Conservation (phyloP, 495 filamentous ascomycete species). For the Penicillium parvum region DNA sequence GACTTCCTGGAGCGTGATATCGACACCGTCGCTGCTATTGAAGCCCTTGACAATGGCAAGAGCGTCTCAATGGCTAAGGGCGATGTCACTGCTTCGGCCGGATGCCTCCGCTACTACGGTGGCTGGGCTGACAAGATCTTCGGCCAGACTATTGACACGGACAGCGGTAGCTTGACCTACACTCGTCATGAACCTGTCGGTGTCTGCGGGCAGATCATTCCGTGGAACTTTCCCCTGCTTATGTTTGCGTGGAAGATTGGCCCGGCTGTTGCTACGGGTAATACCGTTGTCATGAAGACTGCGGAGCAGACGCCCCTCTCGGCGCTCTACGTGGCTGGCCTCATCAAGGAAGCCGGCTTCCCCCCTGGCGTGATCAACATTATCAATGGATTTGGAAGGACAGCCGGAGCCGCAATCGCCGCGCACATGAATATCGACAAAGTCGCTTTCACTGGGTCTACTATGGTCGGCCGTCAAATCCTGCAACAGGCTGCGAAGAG, state of each 20-base stretch:
- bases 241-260: slow-evolving; percentile 44
- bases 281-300: slow-evolving; percentile 76
- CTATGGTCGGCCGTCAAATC: slow-evolving; percentile 23
- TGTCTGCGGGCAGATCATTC: slow-evolving; percentile 33
- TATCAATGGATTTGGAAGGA: slow-evolving; percentile 73
- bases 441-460: slow-evolving; percentile 43
- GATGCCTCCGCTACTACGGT: slow-evolving; percentile 30
- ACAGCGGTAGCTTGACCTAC: slow-evolving; percentile 24
- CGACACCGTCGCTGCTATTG: too few relatives aligned
- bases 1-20: too few relatives aligned
- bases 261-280: slow-evolving; percentile 53
- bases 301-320: slow-evolving; percentile 90
- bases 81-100: too few relatives aligned
- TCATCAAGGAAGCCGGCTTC: slow-evolving; percentile 79
- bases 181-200: slow-evolving; percentile 33
- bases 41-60: too few relatives aligned
- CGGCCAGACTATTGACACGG: slow-evolving; percentile 25
- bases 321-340: slow-evolving; percentile 76
- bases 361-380: too few relatives aligned
- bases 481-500: slow-evolving; percentile 30
- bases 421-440: slow-evolving; percentile 75
- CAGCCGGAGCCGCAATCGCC: slow-evolving; percentile 74
- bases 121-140: slow-evolving; percentile 36
- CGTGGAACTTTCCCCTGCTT: slow-evolving; percentile 32
- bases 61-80: too few relatives aligned